phyloP scores from a whole-genome alignment of 106 monocot species.

The Agapanthus africanus region DNA sequence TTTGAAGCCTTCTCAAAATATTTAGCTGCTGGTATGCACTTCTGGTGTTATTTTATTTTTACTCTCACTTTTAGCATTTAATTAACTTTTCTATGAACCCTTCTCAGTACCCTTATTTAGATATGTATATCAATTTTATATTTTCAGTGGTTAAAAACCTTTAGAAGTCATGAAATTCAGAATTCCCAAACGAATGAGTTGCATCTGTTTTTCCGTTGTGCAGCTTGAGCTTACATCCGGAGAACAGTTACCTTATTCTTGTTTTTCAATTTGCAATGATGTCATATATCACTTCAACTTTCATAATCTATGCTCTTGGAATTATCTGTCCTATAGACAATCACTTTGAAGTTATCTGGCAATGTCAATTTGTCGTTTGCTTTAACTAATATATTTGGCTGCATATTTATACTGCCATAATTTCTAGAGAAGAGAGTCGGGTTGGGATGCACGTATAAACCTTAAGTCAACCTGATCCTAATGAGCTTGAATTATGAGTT shows the following conservation, averaged over 20 bases:
- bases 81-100: too few relatives aligned
- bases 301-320: background rate
- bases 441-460: background rate
- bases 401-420: too few relatives aligned
- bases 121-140: background rate
- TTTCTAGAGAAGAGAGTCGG: background rate
- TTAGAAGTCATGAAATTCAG: background rate
- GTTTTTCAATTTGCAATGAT: too few relatives aligned
- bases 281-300: too few relatives aligned
- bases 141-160: background rate
- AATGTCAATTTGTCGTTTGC: too few relatives aligned
- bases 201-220: too few relatives aligned
- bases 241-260: too few relatives aligned
- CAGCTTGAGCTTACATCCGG: too few relatives aligned
- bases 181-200: too few relatives aligned
- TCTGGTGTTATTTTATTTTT: background rate
- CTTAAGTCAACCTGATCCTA: background rate
- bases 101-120: background rate
- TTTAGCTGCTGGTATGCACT: conserved; percentile 29
- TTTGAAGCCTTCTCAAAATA: conserved; percentile 19
- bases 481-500: too few relatives aligned
- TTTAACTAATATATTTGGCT: too few relatives aligned
- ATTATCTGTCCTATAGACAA: background rate
- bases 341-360: background rate
- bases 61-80: too few relatives aligned